These are phyloP conservation scores for Pestalotiopsis sp. DNA, from an alignment of 2,329 filamentous ascomycete genomes.

Conservation along the genomic window DNA sequence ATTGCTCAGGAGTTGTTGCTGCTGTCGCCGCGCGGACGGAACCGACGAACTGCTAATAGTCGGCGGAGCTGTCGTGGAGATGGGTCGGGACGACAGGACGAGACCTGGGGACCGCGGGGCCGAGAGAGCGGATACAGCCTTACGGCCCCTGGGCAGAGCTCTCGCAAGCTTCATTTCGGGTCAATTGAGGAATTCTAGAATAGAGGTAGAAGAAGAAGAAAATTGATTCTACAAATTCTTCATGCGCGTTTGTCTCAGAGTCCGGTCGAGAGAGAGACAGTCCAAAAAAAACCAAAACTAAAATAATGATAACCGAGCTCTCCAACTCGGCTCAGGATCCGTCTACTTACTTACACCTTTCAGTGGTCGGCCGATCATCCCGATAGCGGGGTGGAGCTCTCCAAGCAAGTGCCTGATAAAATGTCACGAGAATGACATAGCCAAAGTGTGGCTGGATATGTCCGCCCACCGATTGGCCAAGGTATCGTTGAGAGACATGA, in stretches of 20 bases:
- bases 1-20: not conserved
- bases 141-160: slow-evolving; percentile 9
- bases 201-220: not conserved
- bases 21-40: not conserved
- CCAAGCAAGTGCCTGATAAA: slow-evolving; percentile 1
- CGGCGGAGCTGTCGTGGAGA: slow-evolving; percentile 1
- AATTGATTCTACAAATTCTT: not conserved
- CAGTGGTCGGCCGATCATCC: not conserved
- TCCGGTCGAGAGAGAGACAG: not conserved
- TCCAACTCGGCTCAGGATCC: slow-evolving; percentile 1
- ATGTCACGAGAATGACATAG: slow-evolving; percentile 9
- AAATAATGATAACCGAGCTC: not conserved
- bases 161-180: slow-evolving; percentile 23
- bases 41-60: not conserved
- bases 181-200: slow-evolving; percentile 15
- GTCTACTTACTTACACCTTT: not conserved
- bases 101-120: slow-evolving; percentile 7
- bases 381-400: slow-evolving; percentile 13
- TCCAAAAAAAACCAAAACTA: not conserved
- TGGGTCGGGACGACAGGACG: slow-evolving; percentile 1
- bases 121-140: slow-evolving; percentile 4
- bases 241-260: not conserved
- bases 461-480: not conserved
- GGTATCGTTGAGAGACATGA: not conserved
- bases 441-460: not conserved